Evolutionary conservation across 2,329 filamentous ascomycete species (phyloP).

Genomic region (Pseudocercospora macadamiae): DNA sequence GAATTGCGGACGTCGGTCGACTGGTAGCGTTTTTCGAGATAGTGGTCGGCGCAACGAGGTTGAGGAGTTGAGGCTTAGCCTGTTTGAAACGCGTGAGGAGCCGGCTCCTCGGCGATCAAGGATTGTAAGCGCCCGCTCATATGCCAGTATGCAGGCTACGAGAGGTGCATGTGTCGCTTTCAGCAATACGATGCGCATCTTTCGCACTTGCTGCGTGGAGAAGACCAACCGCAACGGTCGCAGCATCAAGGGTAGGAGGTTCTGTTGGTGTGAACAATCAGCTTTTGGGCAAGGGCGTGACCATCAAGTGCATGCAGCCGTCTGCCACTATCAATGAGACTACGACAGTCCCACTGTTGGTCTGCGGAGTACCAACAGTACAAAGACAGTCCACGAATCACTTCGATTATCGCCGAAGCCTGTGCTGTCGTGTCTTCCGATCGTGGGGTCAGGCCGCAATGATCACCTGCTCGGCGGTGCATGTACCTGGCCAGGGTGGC

Average conservation of each 20-base stretch:
- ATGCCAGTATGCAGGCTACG: constrained; percentile 69
- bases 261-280: constrained; percentile 48
- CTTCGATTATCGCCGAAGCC: neutral
- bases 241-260: constrained; percentile 73
- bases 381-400: constrained; percentile 24
- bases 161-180: constrained; percentile 67
- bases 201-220: constrained; percentile 65
- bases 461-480: constrained; percentile 19
- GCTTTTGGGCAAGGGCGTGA: constrained; percentile 14
- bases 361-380: constrained; percentile 27
- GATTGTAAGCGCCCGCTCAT: constrained; percentile 54
- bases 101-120: constrained; percentile 23
- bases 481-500: neutral
- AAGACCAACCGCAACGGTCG: constrained; percentile 72
- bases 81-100: constrained; percentile 18
- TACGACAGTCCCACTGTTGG: constrained; percentile 9
- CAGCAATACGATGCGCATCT: constrained; percentile 60
- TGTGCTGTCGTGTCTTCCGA: constrained; percentile 6
- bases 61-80: constrained; percentile 19
- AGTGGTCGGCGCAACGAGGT: constrained; percentile 26
- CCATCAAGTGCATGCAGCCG: constrained; percentile 8
- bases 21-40: constrained; percentile 21
- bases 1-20: constrained; percentile 20
- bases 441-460: neutral
- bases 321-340: neutral